A percentile compares a stretch with the other conserved stretches of the same genome.
phyloP scores from a whole-genome alignment of 148 eudicot genomes.

The Amaranthus palmeri region DNA sequence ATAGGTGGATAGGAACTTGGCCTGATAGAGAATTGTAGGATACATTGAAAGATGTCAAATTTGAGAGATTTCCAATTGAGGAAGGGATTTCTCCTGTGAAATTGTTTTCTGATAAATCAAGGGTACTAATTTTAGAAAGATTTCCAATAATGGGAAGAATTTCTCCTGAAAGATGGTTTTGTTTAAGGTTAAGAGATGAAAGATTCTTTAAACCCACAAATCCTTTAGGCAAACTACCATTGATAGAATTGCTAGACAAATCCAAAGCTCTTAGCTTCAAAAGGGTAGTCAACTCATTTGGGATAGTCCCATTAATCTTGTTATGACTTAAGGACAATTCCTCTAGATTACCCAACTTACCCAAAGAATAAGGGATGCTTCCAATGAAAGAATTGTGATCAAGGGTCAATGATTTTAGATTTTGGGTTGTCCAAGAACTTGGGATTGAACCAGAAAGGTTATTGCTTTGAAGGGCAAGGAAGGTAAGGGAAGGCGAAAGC shows the following conservation, averaged over 20 bases:
- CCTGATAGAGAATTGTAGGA: constrained; percentile 63
- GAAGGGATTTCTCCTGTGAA: constrained; percentile 46
- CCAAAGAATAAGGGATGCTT: constrained; percentile 47
- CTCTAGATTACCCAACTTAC: constrained; percentile 44
- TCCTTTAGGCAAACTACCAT: constrained; percentile 41
- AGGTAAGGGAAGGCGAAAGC: constrained; percentile 40
- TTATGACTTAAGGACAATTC: constrained; percentile 50
- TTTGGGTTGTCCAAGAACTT: constrained; percentile 41
- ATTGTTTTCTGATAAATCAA: constrained; percentile 53
- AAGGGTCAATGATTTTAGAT: constrained; percentile 43
- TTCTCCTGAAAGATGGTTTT: constrained; percentile 44
- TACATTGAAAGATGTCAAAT: constrained; percentile 48
- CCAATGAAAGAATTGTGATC: constrained; percentile 62
- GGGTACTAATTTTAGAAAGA: constrained; percentile 30
- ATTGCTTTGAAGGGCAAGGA: constrained; percentile 64
- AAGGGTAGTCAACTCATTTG: constrained; percentile 31
- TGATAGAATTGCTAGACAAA: constrained; percentile 42
- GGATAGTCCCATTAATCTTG: constrained; percentile 42
- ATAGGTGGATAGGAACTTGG: constrained; percentile 38
- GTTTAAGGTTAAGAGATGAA: constrained; percentile 37
- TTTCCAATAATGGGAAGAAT: constrained; percentile 32
- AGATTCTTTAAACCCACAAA: constrained; percentile 36
- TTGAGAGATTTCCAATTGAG: constrained; percentile 42
- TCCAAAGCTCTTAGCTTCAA: constrained; percentile 33
- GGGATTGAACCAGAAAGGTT: constrained; percentile 66